These are phyloP conservation scores for Madurella fahalii DNA, from an alignment of 2,329 filamentous ascomycete genomes.

Conservation along the genomic window DNA sequence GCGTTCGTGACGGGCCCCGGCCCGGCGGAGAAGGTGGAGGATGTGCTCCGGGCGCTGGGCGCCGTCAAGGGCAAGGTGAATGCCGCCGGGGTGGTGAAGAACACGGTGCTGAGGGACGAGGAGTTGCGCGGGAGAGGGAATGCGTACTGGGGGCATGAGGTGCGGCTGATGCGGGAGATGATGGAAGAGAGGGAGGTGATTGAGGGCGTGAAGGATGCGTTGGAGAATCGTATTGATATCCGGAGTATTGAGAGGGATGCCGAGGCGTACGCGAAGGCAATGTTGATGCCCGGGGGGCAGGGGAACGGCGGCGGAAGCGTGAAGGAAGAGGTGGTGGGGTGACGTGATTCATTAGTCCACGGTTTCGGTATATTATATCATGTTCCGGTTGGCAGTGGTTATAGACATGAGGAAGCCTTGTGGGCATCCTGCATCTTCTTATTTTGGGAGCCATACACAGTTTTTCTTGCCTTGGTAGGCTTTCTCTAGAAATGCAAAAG, in stretches of 20 bases:
- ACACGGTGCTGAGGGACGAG: constrained; percentile 72
- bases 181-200: constrained; percentile 77
- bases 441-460: background rate
- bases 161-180: constrained; percentile 64
- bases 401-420: background rate
- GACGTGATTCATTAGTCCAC: background rate
- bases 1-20: constrained; percentile 63
- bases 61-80: constrained; percentile 62
- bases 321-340: constrained; percentile 14
- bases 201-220: constrained; percentile 64
- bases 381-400: background rate
- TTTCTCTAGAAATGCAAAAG: background rate
- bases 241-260: constrained; percentile 58
- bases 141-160: constrained; percentile 79
- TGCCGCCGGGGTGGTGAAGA: constrained; percentile 71
- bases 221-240: constrained; percentile 62
- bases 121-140: constrained; percentile 62
- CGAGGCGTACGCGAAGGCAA: constrained; percentile 53
- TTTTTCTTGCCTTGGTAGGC: background rate
- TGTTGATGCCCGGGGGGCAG: constrained; percentile 29
- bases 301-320: constrained; percentile 1
- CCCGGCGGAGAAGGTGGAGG: constrained; percentile 63
- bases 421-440: background rate
- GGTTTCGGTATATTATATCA: too few species aligned
- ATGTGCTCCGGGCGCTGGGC: constrained; percentile 52